These are phyloP conservation scores for Podaxis carcinomalis DNA, from an alignment of 768 basidiomycete species.

Conservation along the genomic window DNA sequence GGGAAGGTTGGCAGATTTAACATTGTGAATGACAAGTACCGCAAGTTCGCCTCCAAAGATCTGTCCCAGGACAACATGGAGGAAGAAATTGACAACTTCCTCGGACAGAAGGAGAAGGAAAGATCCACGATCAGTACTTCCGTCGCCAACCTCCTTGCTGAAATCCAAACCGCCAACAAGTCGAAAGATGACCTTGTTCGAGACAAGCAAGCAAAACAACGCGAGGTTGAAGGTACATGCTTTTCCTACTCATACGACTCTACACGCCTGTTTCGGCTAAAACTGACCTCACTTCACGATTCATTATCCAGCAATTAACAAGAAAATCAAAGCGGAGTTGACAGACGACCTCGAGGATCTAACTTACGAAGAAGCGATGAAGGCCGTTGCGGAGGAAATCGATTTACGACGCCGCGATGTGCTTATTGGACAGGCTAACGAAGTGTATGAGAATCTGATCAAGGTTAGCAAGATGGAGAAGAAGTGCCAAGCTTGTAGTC, in stretches of 20 bases:
- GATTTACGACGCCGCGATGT: constrained; percentile 1
- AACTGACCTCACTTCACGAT: background rate
- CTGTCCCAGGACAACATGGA: constrained; percentile 68
- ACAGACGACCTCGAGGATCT: constrained; percentile 29
- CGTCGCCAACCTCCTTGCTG: constrained; percentile 12
- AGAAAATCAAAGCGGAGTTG: constrained; percentile 23
- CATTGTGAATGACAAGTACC: constrained; percentile 54
- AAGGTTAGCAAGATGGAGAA: constrained; percentile 57
- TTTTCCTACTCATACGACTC: background rate
- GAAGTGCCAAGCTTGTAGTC: constrained; percentile 73
- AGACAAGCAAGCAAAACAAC: constrained; percentile 9
- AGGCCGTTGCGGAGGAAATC: constrained; percentile 28
- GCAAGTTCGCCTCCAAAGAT: constrained; percentile 58
- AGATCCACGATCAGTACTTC: constrained; percentile 39
- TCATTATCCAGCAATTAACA: constrained; percentile 7
- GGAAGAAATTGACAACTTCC: constrained; percentile 55
- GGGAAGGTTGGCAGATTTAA: constrained; percentile 47
- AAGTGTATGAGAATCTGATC: constrained; percentile 52
- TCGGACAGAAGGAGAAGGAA: constrained; percentile 60
- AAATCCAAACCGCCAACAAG: constrained; percentile 45
- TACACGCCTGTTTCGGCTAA: background rate
- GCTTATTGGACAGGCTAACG: constrained; percentile 3
- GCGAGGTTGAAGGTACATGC: constrained; percentile 8
- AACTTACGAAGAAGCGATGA: constrained; percentile 43
- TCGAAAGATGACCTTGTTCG: constrained; percentile 12